Base-by-base conservation (phyloP, 2,329 filamentous ascomycete species). In the Monosporascus sp. region DNA sequence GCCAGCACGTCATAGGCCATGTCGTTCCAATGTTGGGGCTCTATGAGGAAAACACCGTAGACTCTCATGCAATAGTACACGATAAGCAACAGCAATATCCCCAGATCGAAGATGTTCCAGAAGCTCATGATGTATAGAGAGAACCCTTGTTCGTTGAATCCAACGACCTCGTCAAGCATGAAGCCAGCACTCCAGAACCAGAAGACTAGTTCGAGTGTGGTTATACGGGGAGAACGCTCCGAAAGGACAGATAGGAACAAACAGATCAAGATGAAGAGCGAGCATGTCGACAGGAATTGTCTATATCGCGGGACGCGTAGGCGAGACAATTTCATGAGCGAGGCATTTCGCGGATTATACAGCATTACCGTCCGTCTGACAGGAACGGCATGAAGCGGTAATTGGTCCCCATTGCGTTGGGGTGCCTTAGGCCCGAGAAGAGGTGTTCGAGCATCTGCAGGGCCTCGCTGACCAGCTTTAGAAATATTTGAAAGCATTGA, bases 141-240 rank as follows among this genome's bases (percentile, higher is more conserved):
- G 68, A 97, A 97, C 3, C 93, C 93, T 71, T 97, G 91, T 69
- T 97, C 93, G 60, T 92, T 96, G 76, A 97, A 97, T 11, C 92
- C 92, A 18, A 97, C 91, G 22, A 97, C 81, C 71, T 97, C 93
- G 64, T 97, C 93, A 35, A 97, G 82, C 90, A 97, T 96, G 70
- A 95, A 97, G 1, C 93, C 93, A 25, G 90, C 90, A 66, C 90
- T 96, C 92, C 93, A 97, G 69, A 97, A 90, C 93, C 93, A 97
- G 71, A 97, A 97, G 14, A 96, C 69, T 17, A 97, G 76, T 68
- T 97, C 93, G 9, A 97, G 75, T 0, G 82, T 82, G 1, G 90
- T 96, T 63, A 97, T 96, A 50, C 85, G 80, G 51, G 86, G 80
- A 3, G 90, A 93, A 54, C 89, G 82, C 65, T 89, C 76, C 11